These are phyloP conservation scores for Mucor lusitanicus DNA, from an alignment of 371 early-diverging fungal species.

Conservation along the genomic window DNA sequence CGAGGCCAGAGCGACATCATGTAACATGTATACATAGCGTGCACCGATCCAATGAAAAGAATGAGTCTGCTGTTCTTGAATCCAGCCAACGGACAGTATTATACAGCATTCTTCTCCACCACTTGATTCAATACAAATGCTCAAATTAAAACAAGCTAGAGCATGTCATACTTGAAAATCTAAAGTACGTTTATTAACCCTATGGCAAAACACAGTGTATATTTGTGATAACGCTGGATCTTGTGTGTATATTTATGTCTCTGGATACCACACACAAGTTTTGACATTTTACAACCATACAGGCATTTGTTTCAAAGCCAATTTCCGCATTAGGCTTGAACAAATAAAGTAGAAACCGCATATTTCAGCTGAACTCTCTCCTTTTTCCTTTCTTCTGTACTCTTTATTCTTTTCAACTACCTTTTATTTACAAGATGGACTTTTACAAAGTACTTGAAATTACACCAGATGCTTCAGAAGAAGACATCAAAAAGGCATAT, in stretches of 20 bases:
- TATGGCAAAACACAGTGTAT: background rate
- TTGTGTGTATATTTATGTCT: background rate
- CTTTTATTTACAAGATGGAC: conserved; percentile 40
- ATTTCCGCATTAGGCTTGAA: background rate
- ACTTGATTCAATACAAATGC: background rate
- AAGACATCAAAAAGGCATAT: conserved; percentile 94
- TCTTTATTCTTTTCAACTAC: background rate
- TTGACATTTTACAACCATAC: background rate
- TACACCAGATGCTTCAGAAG: conserved; percentile 67
- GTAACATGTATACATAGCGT: background rate
- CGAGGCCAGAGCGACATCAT: background rate
- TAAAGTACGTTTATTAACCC: background rate
- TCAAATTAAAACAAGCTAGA: background rate
- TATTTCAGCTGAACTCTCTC: background rate
- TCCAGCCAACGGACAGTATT: background rate
- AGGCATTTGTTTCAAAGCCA: background rate
- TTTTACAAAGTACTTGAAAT: conserved; percentile 94
- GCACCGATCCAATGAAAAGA: background rate
- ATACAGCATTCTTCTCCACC: background rate
- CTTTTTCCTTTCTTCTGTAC: background rate
- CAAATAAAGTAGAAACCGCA: background rate
- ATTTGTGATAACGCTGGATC: background rate
- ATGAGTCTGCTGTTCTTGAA: background rate
- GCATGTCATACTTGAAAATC: background rate
- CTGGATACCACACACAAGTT: background rate